Conservation (phyloP, 1,139 yeast species). For the Hyphopichia khmerensis region DNA sequence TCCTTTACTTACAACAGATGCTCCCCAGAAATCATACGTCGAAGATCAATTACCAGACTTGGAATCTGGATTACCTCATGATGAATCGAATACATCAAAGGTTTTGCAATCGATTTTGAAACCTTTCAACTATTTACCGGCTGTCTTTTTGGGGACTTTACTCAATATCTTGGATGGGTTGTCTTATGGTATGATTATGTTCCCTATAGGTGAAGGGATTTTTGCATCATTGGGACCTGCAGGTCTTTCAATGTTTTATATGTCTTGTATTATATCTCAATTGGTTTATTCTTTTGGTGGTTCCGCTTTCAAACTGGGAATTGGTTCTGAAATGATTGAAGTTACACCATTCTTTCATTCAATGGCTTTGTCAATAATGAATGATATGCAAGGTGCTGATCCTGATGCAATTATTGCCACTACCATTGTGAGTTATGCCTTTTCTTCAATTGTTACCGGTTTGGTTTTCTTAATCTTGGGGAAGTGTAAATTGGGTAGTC, state of each 20-base stretch:
- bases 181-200: slow-evolving; percentile 95
- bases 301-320: slow-evolving; percentile 82
- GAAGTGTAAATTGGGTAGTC: slow-evolving; percentile 71
- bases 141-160: slow-evolving; percentile 81
- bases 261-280: slow-evolving; percentile 86
- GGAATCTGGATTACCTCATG: not conserved
- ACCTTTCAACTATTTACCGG: slow-evolving; percentile 60
- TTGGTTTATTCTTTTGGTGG: slow-evolving; percentile 87
- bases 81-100: slow-evolving; percentile 2
- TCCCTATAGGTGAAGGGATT: slow-evolving; percentile 80
- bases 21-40: not conserved
- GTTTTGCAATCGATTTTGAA: slow-evolving; percentile 20
- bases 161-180: slow-evolving; percentile 88
- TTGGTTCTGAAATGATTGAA: slow-evolving; percentile 98
- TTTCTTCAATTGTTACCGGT: slow-evolving; percentile 85
- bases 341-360: slow-evolving; percentile 96
- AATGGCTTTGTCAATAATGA: slow-evolving; percentile 76
- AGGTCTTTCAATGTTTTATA: slow-evolving; percentile 91
- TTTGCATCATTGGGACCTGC: slow-evolving; percentile 81
- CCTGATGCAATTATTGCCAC: slow-evolving; percentile 76
- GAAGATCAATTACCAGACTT: not conserved
- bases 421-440: slow-evolving; percentile 80
- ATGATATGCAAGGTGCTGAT: slow-evolving; percentile 49
- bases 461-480: slow-evolving; percentile 75
- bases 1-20: not conserved